phyloP scores from a whole-genome alignment of 306 rosid species.

The Fragaria ananassa region DNA sequence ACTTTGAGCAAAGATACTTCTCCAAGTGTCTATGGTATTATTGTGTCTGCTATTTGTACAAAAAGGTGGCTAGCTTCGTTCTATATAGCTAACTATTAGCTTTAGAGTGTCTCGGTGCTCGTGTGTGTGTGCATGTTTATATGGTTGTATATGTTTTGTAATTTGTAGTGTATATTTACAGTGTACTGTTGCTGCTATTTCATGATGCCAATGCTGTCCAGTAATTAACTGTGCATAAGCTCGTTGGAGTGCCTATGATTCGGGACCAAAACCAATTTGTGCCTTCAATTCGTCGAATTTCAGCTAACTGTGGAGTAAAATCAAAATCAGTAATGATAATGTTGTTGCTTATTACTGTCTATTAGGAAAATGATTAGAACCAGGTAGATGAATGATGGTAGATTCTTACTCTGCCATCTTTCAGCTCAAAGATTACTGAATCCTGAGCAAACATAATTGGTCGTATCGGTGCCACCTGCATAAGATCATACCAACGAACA shows the following conservation, averaged over 20 bases:
- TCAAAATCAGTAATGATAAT: constrained; percentile 19
- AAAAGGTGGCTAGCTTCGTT: not conserved
- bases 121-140: not conserved
- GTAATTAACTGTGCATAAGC: constrained; percentile 59
- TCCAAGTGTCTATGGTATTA: not conserved
- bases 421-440: constrained; percentile 73
- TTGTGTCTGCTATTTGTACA: not conserved
- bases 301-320: constrained; percentile 62
- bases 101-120: not conserved
- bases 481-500: constrained; percentile 20
- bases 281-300: constrained; percentile 51
- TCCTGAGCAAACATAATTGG: constrained; percentile 77
- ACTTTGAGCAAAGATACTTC: not conserved
- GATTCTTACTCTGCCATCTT: constrained; percentile 85
- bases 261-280: constrained; percentile 71
- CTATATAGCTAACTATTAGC: not conserved
- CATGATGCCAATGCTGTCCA: constrained; percentile 66
- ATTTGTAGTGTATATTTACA: not conserved
- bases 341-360: not conserved
- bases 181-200: constrained; percentile 9
- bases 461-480: constrained; percentile 74
- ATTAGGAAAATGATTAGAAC: not conserved
- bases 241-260: constrained; percentile 79
- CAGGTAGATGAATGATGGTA: constrained; percentile 7
- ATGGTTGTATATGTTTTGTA: not conserved